These are phyloP conservation scores for Sporothrix sp. DNA, from an alignment of 2,329 filamentous ascomycete genomes.

Conservation along the genomic window DNA sequence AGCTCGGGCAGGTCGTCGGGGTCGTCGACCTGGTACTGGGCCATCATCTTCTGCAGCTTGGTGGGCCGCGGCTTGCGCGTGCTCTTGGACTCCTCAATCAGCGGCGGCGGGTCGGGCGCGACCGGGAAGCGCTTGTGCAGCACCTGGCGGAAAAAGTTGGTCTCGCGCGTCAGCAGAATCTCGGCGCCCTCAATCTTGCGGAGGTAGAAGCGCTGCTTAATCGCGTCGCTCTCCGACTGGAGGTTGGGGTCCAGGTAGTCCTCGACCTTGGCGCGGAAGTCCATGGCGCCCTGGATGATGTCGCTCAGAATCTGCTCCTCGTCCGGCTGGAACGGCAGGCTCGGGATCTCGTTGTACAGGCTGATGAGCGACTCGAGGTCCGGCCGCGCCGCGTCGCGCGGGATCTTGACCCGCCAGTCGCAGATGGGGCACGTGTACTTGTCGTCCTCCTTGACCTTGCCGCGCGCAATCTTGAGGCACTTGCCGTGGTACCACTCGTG, in stretches of 20 bases:
- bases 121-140: constrained; percentile 92
- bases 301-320: constrained; percentile 80
- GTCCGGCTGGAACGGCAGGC: constrained; percentile 86
- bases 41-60: constrained; percentile 91
- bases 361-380: constrained; percentile 82
- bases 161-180: constrained; percentile 81
- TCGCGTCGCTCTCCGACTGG: constrained; percentile 67
- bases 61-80: constrained; percentile 93
- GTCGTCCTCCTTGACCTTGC: constrained; percentile 96
- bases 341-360: constrained; percentile 74
- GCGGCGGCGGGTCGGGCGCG: constrained; percentile 73
- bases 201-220: constrained; percentile 86
- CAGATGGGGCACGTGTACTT: constrained; percentile 98
- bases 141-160: constrained; percentile 95
- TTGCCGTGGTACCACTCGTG: constrained; percentile 99
- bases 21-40: constrained; percentile 77
- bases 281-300: constrained; percentile 76
- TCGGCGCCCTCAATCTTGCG: constrained; percentile 97
- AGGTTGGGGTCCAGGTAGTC: constrained; percentile 73
- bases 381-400: constrained; percentile 86
- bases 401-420: constrained; percentile 94
- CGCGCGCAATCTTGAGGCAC: constrained; percentile 92
- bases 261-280: constrained; percentile 74
- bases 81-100: constrained; percentile 77
- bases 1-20: constrained; percentile 82